Conservation (phyloP, 2,329 filamentous ascomycete species). For the Phialocephala subalpina region DNA sequence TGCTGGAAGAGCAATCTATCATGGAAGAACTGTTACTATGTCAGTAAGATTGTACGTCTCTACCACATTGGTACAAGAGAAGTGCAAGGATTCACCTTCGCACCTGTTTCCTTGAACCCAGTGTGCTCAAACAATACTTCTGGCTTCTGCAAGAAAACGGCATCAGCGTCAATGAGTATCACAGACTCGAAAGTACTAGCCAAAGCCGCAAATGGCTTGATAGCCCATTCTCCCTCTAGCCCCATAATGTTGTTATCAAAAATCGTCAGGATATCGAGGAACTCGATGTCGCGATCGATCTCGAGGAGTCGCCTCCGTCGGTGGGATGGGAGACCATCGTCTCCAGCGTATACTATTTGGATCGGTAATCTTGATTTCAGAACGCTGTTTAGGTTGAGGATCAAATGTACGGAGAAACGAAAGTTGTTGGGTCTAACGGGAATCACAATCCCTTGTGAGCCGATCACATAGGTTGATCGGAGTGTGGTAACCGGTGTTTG, state of each 20-base stretch:
- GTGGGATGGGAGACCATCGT: constrained; percentile 6
- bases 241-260: constrained; percentile 14
- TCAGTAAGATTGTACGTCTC: too few relatives aligned
- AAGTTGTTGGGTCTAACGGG: not conserved
- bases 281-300: constrained; percentile 11
- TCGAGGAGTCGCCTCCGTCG: not conserved
- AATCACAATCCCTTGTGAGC: constrained; percentile 9
- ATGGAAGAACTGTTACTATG: constrained; percentile 47
- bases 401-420: not conserved
- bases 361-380: constrained; percentile 5
- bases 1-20: constrained; percentile 44
- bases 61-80: too few relatives aligned
- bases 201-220: constrained; percentile 51
- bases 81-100: too few relatives aligned
- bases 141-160: constrained; percentile 49
- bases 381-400: not conserved
- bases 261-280: constrained; percentile 16
- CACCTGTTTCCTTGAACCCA: not conserved
- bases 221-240: constrained; percentile 44
- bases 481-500: not conserved
- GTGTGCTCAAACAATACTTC: too few relatives aligned
- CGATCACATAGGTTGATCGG: not conserved
- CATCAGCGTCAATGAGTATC: constrained; percentile 50
- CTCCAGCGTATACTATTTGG: constrained; percentile 3
- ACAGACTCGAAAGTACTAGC: constrained; percentile 48